phyloP scores from a whole-genome alignment of 108 stramenopile genomes.

The Cyclotella choctawhatcheeana region DNA sequence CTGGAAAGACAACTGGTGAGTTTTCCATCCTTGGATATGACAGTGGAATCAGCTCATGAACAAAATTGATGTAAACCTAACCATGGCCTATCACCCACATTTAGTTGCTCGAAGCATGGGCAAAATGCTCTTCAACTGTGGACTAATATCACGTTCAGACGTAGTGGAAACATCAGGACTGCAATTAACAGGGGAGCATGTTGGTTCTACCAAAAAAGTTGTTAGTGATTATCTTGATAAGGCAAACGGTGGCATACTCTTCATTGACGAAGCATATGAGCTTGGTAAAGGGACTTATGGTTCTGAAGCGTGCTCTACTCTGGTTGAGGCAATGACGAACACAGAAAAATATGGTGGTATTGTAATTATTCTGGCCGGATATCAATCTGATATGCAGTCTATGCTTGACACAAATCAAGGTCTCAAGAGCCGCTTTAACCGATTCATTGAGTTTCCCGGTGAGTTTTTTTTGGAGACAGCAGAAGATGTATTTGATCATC shows the following conservation, averaged over 20 bases:
- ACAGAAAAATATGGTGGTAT: slow-evolving; percentile 60
- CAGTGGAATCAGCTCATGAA: too few relatives aligned
- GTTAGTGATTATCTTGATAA: slow-evolving; percentile 55
- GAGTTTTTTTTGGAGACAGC: too few relatives aligned
- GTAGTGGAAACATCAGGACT: slow-evolving; percentile 59
- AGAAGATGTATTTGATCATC: too few relatives aligned
- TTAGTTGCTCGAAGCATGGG: slow-evolving; percentile 74
- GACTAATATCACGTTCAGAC: slow-evolving; percentile 54
- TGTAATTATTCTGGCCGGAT: slow-evolving; percentile 74
- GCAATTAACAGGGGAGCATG: slow-evolving; percentile 66
- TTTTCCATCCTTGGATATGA: too few relatives aligned
- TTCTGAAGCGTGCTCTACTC: slow-evolving; percentile 79
- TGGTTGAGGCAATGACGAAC: slow-evolving; percentile 72
- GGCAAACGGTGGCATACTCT: slow-evolving; percentile 77
- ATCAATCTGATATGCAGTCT: slow-evolving; percentile 65
- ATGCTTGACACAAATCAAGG: slow-evolving; percentile 76
- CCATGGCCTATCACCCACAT: too few relatives aligned
- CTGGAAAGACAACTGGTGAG: slow-evolving; percentile 69
- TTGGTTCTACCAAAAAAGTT: slow-evolving; percentile 63
- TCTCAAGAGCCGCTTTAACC: slow-evolving; percentile 66
- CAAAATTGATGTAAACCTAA: too few relatives aligned
- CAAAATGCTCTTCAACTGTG: slow-evolving; percentile 66
- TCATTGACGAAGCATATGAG: slow-evolving; percentile 81
- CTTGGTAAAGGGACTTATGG: slow-evolving; percentile 70
- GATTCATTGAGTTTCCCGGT: slow-evolving; percentile 33